Percentiles rank a stretch among this genome's conserved stretches.
These are phyloP conservation scores for Backusella tarrabulga DNA, from an alignment of 192 early-diverging fungal genomes.

Conservation along the genomic window DNA sequence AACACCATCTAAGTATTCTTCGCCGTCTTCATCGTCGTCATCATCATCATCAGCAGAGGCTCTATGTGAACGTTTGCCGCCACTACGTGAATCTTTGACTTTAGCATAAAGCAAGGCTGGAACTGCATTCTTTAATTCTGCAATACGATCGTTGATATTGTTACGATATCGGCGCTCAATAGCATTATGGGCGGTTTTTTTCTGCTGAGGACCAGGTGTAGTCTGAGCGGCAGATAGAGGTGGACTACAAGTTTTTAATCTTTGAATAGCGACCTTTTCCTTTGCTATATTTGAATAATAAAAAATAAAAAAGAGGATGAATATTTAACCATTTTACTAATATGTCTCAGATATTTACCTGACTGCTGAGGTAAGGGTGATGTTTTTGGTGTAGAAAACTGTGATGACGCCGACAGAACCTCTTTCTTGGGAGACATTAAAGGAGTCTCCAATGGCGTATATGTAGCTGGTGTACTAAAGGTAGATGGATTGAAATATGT, in stretches of 20 bases:
- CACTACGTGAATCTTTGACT: slow-evolving; percentile 15
- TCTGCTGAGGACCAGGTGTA: slow-evolving; percentile 46
- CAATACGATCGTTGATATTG: slow-evolving; percentile 95
- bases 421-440: background rate
- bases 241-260: background rate
- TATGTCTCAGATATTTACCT: slow-evolving; percentile 7
- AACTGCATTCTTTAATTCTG: slow-evolving; percentile 80
- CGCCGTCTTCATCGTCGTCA: slow-evolving; percentile 36
- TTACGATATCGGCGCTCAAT: slow-evolving; percentile 94
- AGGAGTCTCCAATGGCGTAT: slow-evolving; percentile 2
- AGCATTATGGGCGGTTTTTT: slow-evolving; percentile 92
- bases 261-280: slow-evolving; percentile 7
- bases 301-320: background rate
- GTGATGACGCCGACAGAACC: background rate
- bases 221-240: background rate
- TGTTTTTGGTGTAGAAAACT: background rate
- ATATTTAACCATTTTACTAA: background rate
- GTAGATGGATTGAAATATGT: background rate
- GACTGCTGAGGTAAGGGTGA: background rate
- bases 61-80: background rate
- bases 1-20: slow-evolving; percentile 55
- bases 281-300: background rate
- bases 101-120: slow-evolving; percentile 70
- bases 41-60: slow-evolving; percentile 51
- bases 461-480: background rate